Evolutionary conservation across 2,329 filamentous ascomycete genomes (phyloP), one percentile per base, ranked within the genome.

Genomic region (Aspergillus sp.): DNA sequence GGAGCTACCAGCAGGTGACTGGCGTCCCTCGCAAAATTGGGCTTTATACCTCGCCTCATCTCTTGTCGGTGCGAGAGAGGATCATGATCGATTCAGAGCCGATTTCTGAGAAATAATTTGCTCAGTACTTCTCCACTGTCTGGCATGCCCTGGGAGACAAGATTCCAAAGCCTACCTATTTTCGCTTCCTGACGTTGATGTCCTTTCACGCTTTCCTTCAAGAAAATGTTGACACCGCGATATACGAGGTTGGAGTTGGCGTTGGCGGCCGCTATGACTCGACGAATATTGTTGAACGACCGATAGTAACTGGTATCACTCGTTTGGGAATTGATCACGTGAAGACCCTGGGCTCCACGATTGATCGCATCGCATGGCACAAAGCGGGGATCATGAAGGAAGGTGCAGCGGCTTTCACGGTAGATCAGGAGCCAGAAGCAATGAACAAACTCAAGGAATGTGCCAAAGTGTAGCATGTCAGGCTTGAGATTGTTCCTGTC

Each of bases 361-460:
- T 90, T 11, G 85, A 84, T 34, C 82, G 87, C 72, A 90, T 91
- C 64, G 87, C 89, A 0, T 91, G 89, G 89, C 88, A 91, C 75
- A 91, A 91, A 76, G 86, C 87, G 1, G 89, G 89, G 1, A 89
- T 91, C 62, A 87, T 91, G 79, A 91, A 91, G 76, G 60, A 71
- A 1, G 85, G 84, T 1, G 80, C 81, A 8, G 81, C 83, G 22
- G 86, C 86, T 2, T 89, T 89, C 54, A 86, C 85, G 0, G 78
- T 86, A 7, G 75, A 81, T 43, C 87, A 89, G 71, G 73, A 81
- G 0, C 73, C 80, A 45, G 41, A n/a, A n/a, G n/a, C n/a, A n/a
- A n/a, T n/a, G n/a, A n/a, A n/a, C n/a, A n/a, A n/a, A n/a, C n/a
- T n/a, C n/a, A n/a, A n/a, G n/a, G n/a, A n/a, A n/a, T n/a, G n/a